phyloP scores from a whole-genome alignment of 805 yeast genomes.

The Kockiozyma suomiensis region DNA sequence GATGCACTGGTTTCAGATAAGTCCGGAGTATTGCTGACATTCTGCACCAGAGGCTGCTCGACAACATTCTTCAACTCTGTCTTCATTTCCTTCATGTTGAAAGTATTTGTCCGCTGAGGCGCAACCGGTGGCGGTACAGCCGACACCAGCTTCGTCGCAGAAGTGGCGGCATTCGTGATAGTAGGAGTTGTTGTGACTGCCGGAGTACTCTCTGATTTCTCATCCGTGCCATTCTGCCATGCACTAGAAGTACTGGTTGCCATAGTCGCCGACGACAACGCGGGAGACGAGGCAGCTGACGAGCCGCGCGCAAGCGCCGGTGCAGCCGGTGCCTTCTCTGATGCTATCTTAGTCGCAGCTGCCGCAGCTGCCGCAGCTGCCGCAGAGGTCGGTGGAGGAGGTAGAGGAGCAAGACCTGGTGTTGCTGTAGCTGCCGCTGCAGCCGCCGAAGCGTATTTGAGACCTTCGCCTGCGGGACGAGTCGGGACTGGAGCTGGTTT shows the following conservation, averaged over 20 bases:
- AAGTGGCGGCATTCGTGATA: background rate
- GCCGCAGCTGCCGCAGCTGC: constrained; percentile 30
- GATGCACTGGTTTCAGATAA: constrained; percentile 22
- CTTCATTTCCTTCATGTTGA: constrained; percentile 26
- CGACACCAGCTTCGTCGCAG: background rate
- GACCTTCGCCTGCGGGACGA: constrained; percentile 52
- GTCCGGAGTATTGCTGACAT: constrained; percentile 21
- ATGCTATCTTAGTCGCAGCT: constrained; percentile 27
- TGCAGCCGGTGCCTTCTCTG: constrained; percentile 28
- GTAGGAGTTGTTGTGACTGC: background rate
- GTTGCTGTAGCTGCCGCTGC: constrained; percentile 40
- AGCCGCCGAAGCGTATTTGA: constrained; percentile 50
- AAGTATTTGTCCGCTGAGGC: constrained; percentile 2
- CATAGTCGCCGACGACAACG: constrained; percentile 27
- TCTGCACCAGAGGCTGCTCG: background rate
- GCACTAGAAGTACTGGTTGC: constrained; percentile 21
- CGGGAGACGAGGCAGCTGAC: constrained; percentile 33
- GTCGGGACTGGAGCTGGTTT: constrained; percentile 61
- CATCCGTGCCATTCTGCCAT: constrained; percentile 13
- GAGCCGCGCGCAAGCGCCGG: constrained; percentile 6
- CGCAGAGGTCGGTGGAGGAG: constrained; percentile 31
- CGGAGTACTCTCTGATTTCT: background rate
- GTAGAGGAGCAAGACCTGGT: constrained; percentile 34
- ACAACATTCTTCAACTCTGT: constrained; percentile 17
- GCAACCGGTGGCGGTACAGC: background rate